Evolutionary conservation across 2,329 filamentous ascomycete species (phyloP).

Genomic region (Tympanopsis confertula): DNA sequence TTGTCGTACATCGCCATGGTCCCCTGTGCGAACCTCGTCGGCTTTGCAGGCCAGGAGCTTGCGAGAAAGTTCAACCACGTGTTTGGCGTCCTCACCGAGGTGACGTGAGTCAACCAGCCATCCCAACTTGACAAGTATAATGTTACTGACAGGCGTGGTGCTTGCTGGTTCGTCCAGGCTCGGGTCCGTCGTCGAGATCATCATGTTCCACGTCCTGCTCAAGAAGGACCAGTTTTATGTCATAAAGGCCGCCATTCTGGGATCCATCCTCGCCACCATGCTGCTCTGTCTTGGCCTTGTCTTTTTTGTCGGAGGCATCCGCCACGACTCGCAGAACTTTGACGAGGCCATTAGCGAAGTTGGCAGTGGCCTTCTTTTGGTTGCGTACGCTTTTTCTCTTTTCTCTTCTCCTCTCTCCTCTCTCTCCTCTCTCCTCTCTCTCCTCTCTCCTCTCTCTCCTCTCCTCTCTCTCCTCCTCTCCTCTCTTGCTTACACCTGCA

Average conservation of each 20-base stretch:
- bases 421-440: constrained; percentile 9
- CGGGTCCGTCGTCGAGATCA: constrained; percentile 69
- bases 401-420: neutral
- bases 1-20: constrained; percentile 69
- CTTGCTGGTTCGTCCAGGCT: no score
- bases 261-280: constrained; percentile 73
- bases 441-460: constrained; percentile 13
- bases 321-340: constrained; percentile 58
- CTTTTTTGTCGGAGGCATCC: constrained; percentile 66
- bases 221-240: constrained; percentile 44
- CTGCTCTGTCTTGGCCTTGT: constrained; percentile 69
- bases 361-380: constrained; percentile 65
- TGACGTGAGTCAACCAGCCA: constrained; percentile 27
- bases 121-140: constrained; percentile 14
- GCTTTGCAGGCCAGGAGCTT: constrained; percentile 63
- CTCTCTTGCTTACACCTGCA: no score
- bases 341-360: constrained; percentile 68
- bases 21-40: constrained; percentile 63
- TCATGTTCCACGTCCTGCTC: constrained; percentile 71
- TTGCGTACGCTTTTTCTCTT: constrained; percentile 51
- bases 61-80: constrained; percentile 68
- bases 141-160: constrained; percentile 4
- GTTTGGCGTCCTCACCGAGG: constrained; percentile 50
- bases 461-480: no score
- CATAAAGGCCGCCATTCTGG: constrained; percentile 72